phyloP scores from a whole-genome alignment of 2,329 filamentous ascomycete species.

The Colletotrichum musae region DNA sequence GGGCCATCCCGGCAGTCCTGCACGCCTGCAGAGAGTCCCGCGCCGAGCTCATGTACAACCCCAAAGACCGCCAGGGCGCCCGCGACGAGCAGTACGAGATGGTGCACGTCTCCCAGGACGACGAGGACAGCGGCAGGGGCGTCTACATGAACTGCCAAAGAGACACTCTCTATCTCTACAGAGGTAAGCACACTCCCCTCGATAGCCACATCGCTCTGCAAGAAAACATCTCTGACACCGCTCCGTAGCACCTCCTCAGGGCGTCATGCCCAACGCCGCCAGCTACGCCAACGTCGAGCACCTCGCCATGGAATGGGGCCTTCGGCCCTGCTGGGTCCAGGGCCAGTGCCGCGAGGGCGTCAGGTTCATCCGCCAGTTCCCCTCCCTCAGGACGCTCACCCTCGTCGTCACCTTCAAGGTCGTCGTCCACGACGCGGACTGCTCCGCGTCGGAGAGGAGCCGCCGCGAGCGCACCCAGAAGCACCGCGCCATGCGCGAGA shows the following conservation, averaged over 20 bases:
- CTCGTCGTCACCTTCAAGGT: constrained; percentile 28
- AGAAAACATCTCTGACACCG: neutral
- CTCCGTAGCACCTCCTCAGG: neutral
- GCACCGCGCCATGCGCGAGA: constrained; percentile 7
- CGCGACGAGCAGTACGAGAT: constrained; percentile 12
- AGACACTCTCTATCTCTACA: constrained; percentile 27
- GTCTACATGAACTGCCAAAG: constrained; percentile 14
- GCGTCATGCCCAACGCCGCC: constrained; percentile 9
- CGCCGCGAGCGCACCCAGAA: constrained; percentile 21
- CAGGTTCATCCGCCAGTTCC: constrained; percentile 25
- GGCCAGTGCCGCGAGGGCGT: constrained; percentile 4
- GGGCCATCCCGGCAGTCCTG: constrained; percentile 6
- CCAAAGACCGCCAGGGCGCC: neutral
- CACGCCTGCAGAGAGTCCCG: constrained; percentile 28
- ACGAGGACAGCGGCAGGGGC: neutral
- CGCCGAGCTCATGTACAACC: constrained; percentile 4
- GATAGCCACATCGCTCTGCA: neutral
- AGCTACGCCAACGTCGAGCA: constrained; percentile 24
- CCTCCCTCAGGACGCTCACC: constrained; percentile 21
- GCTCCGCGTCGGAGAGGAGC: constrained; percentile 7
- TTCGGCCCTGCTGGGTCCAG: constrained; percentile 31
- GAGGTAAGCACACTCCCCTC: constrained; percentile 13
- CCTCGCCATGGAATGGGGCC: constrained; percentile 40
- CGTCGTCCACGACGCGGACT: neutral
- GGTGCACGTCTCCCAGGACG: neutral